phyloP scores from a whole-genome alignment of 2,329 filamentous ascomycete genomes.

The Macrophomina phaseolina region DNA sequence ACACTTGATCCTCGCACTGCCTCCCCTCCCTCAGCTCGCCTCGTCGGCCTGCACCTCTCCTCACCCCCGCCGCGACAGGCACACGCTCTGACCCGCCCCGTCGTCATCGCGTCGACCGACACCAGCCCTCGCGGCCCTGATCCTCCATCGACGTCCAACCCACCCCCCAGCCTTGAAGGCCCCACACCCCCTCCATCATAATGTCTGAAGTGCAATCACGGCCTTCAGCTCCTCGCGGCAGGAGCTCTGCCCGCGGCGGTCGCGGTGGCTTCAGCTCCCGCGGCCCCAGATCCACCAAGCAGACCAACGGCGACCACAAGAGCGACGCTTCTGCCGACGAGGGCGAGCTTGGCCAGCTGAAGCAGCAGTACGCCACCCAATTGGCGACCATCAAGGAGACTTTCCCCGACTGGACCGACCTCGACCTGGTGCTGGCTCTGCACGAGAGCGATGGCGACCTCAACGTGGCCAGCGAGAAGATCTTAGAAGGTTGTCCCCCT shows the following conservation, averaged over 20 bases:
- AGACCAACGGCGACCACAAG: slow-evolving; percentile 73
- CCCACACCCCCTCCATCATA: slow-evolving; percentile 42
- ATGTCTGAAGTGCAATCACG: slow-evolving; percentile 97
- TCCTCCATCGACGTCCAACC: slow-evolving; percentile 38
- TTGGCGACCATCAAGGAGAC: slow-evolving; percentile 86
- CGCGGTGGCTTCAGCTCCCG: slow-evolving; percentile 70
- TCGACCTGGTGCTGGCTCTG: slow-evolving; percentile 90
- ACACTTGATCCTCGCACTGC: slow-evolving; percentile 21
- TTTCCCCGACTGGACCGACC: slow-evolving; percentile 94
- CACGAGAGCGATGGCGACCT: slow-evolving; percentile 83
- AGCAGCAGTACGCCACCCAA: slow-evolving; percentile 84
- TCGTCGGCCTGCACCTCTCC: slow-evolving; percentile 7
- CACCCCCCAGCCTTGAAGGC: slow-evolving; percentile 35
- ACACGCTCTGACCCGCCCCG: slow-evolving; percentile 17
- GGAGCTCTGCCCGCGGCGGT: slow-evolving; percentile 87
- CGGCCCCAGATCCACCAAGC: slow-evolving; percentile 51
- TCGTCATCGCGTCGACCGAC: slow-evolving; percentile 27
- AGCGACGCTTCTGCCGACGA: slow-evolving; percentile 74
- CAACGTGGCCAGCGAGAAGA: slow-evolving; percentile 75
- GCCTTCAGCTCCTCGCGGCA: slow-evolving; percentile 81
- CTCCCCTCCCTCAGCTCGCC: slow-evolving; percentile 14
- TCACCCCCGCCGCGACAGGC: slow-evolving; percentile 11
- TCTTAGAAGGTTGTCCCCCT: slow-evolving; percentile 69
- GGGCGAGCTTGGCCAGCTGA: slow-evolving; percentile 88
- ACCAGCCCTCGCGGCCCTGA: slow-evolving; percentile 36